Evolutionary conservation across 169 alveolate species (phyloP), one percentile per base, ranked within the genome.

Genomic region (Besnoitia besnoiti): DNA sequence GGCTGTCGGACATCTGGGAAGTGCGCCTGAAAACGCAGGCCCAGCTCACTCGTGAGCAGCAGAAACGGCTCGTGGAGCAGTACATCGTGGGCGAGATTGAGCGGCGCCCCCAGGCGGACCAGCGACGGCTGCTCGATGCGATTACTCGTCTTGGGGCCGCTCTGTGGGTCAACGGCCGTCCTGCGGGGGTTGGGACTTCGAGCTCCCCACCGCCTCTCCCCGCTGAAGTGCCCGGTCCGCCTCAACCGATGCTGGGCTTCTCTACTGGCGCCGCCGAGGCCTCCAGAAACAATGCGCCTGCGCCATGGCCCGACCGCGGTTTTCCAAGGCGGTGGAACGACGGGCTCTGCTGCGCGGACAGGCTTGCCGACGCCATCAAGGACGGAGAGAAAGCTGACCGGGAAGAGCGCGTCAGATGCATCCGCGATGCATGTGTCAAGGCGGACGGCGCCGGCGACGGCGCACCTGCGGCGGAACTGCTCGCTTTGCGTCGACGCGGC

Each of bases 1-100:
- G 46, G 84, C 80, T 90, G 47, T 87, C 93, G 40, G 93, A 90
- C 24, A 84, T 90, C 47, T 90, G 93, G 93, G 93, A 90, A 67
- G 93, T 85, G 40, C 93, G 85, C 49, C 51, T 90, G 24, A 82
- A 84, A n/a, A 75, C 87, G 50, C 87, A 84, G 44, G 59, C 67
- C n/a, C 50, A 73, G 44, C 33, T 75, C 30, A 85, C 93, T 47
- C 59, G 93, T 37, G 93, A 90, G 55, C 90, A 90, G 85, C 93
- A 90, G 44, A 90, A 90, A 90, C 84, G 85, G 62, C 93, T 90
- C 27, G 85, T 85, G 5, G 93, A 90, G 90, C 84, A 73, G 49
- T 90, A 84, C 85, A 90, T 90, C 40, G 67, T 90, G 30, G 93
- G 87, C 44, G 80, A 76, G 35, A 90, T 90, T 35, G 93, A 90